Base-by-base conservation (phyloP, 108 stramenopile species). In the Fistulifera pelliculosa region DNA sequence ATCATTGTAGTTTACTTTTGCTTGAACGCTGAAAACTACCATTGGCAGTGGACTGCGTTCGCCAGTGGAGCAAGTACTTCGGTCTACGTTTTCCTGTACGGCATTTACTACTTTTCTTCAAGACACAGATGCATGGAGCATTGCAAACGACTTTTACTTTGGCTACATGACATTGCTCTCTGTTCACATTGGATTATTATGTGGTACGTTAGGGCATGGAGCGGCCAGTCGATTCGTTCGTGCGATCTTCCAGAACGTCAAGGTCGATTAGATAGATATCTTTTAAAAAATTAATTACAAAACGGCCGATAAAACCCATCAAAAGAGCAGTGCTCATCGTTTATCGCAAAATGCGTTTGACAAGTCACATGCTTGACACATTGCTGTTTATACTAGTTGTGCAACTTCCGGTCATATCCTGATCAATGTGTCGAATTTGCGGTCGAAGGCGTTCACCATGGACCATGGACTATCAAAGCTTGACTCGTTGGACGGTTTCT, bases 1-100 rank as follows among this genome's bases (percentile, higher is more conserved):
- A 87, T 99, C 60, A 95, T 99, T 56, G 90, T 95, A 12, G 94
- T 95, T 4, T 99, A 99, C 80, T 95, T 95, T 62, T 77, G 82
- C 53, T 73, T 99, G 47, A 97, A 96, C 57, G 86, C 87, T 7
- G 98, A 99, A 68, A 96, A 99, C 68, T 95, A 97, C 67, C 78
- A 90, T 48, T 99, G 98, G 98, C 98, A 96, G 74, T 99, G 98
- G 98, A 77, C 93, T 12, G 80, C 96, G 22, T 96, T 99, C 61
- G 66, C 76, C 22, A 83, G 86, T 4, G 94, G 94, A 23, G 93
- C 77, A 13, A 83, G 81, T n/a, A 95, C 92, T 2, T 81, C 96
- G 10, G 73, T 59, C 22, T 99, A 99, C 69, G 96, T 99, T 41
- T 97, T 96, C 72, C 58, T 95, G 28, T 99, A 99, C 72, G 77